These are phyloP conservation scores for Lentinula sp. DNA, from an alignment of 768 basidiomycete species.

Conservation along the genomic window DNA sequence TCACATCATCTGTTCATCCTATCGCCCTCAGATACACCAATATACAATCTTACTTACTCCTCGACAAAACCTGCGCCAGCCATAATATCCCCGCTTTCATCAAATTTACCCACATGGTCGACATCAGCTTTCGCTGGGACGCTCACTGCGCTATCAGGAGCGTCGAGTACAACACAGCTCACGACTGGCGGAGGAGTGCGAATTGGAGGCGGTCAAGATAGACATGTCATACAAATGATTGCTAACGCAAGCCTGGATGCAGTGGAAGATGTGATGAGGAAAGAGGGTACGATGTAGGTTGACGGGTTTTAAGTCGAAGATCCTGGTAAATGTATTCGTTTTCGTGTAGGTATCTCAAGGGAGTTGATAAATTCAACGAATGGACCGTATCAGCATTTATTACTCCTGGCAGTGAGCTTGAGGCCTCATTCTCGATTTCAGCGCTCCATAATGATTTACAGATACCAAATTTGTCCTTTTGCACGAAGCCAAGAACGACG, in stretches of 20 bases:
- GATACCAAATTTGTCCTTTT: conserved; percentile 94
- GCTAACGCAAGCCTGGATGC: conserved; percentile 94
- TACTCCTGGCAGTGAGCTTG: conserved; percentile 82
- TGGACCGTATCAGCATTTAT: conserved; percentile 98
- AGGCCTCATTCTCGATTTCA: not conserved
- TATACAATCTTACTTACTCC: conserved; percentile 79
- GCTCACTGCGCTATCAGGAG: conserved; percentile 79
- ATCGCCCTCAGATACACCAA: conserved; percentile 81
- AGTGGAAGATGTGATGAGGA: conserved; percentile 88
- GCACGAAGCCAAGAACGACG: conserved; percentile 96
- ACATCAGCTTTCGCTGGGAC: conserved; percentile 90
- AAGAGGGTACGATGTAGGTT: conserved; percentile 66
- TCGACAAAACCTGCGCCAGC: conserved; percentile 66
- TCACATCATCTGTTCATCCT: conserved; percentile 84
- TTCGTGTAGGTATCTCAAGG: conserved; percentile 79
- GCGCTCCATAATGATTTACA: conserved; percentile 24
- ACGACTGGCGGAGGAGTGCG: conserved; percentile 56
- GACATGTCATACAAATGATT: conserved; percentile 98
- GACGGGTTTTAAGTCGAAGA: not conserved
- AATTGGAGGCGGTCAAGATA: conserved; percentile 78
- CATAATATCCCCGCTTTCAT: conserved; percentile 62
- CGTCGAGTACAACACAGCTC: conserved; percentile 69
- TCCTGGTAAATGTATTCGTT: conserved; percentile 7
- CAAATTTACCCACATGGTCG: conserved; percentile 86
- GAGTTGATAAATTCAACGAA: conserved; percentile 96